Evolutionary conservation across 139 green algal genomes (phyloP).

Genomic region (Chlorella sorokiniana): DNA sequence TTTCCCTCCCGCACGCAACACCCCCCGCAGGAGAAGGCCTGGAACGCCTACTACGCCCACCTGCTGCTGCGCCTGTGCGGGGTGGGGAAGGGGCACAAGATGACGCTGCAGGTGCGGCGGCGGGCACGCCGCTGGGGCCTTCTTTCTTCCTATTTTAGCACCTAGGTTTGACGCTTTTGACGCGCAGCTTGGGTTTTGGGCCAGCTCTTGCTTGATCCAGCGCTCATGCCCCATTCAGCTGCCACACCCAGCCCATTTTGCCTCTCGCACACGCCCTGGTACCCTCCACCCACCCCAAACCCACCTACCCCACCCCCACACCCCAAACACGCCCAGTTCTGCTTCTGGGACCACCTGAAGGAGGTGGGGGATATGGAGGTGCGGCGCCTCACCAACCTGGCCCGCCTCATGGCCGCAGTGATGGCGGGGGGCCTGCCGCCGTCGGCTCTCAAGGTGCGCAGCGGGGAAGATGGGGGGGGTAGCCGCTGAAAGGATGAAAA

Average conservation of each 20-base stretch:
- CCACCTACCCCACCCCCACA: no score
- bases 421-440: conserved; percentile 39
- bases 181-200: no score
- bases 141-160: neutral
- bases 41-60: conserved; percentile 84
- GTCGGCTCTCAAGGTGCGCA: conserved; percentile 39
- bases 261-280: no score
- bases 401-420: conserved; percentile 48
- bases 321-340: conserved; percentile 56
- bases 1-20: neutral
- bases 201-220: no score
- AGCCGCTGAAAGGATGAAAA: neutral
- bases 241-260: no score
- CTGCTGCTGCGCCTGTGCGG: conserved; percentile 65
- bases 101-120: conserved; percentile 58
- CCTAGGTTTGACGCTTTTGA: neutral
- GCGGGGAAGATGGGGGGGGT: neutral
- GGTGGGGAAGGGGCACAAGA: conserved; percentile 59
- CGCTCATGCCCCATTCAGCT: no score
- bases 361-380: conserved; percentile 49
- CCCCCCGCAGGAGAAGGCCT: conserved; percentile 54
- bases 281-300: no score
- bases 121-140: no score
- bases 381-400: conserved; percentile 58
- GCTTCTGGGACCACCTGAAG: conserved; percentile 84